Percentiles rank a stretch among this genome's conserved stretches.
These are phyloP conservation scores for Aureobasidium sp. DNA, from an alignment of 2,329 filamentous ascomycete genomes.

Conservation along the genomic window DNA sequence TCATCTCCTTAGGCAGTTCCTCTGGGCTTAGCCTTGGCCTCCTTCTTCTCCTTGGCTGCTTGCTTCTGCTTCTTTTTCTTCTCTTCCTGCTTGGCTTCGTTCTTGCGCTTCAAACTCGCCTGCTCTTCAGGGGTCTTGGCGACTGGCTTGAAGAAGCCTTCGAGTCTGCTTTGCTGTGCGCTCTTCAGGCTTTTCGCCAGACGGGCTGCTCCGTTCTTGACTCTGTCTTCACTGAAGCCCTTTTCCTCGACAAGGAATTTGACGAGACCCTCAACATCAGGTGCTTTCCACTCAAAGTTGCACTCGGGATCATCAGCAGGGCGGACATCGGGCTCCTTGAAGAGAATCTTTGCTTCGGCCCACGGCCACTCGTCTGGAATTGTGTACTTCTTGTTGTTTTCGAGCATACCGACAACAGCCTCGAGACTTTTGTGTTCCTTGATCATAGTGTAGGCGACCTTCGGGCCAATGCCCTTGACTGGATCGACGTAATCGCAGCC, in stretches of 20 bases:
- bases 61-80: conserved; percentile 95
- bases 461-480: conserved; percentile 87
- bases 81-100: conserved; percentile 83
- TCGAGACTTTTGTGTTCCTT: conserved; percentile 86
- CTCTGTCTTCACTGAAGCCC: conserved; percentile 92
- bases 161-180: conserved; percentile 81
- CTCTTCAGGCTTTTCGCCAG: conserved; percentile 87
- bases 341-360: conserved; percentile 81
- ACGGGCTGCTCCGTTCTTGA: conserved; percentile 68
- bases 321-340: conserved; percentile 85
- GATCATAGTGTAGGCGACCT: conserved; percentile 87
- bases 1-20: conserved; percentile 38
- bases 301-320: conserved; percentile 76
- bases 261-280: conserved; percentile 82
- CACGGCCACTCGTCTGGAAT: conserved; percentile 97
- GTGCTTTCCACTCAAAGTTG: conserved; percentile 96
- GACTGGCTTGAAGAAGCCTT: conserved; percentile 94
- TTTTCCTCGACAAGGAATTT: conserved; percentile 89
- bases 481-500: conserved; percentile 98
- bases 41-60: conserved; percentile 92
- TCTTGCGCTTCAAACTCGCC: conserved; percentile 79
- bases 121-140: conserved; percentile 85
- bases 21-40: conserved; percentile 78
- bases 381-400: conserved; percentile 71
- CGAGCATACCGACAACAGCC: conserved; percentile 72